These are phyloP conservation scores for Mortierella polycephala DNA, from an alignment of 371 early-diverging fungal species.

Conservation along the genomic window DNA sequence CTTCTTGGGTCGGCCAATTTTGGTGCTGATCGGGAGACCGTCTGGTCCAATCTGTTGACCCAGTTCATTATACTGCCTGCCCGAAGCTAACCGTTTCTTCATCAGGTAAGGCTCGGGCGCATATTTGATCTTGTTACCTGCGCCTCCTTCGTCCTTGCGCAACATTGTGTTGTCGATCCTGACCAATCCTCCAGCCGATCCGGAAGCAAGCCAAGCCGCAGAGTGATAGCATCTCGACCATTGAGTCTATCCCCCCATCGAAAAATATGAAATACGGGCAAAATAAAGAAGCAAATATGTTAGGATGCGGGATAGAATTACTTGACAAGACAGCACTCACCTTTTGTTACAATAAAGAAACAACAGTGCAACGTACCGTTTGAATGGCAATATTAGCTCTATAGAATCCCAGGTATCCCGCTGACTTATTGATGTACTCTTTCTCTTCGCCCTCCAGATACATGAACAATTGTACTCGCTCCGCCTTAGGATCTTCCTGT, in stretches of 20 bases:
- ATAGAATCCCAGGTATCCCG: conserved; percentile 22
- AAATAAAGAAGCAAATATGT: conserved; percentile 1
- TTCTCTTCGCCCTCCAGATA: conserved; percentile 27
- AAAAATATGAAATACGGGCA: not conserved
- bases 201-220: conserved; percentile 50
- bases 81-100: conserved; percentile 15
- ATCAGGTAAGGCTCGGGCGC: conserved; percentile 26
- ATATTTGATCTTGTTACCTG: conserved; percentile 30
- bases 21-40: conserved; percentile 10
- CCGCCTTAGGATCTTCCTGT: not conserved
- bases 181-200: conserved; percentile 38
- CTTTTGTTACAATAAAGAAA: too few species aligned
- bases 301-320: too few species aligned
- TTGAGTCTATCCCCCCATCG: conserved; percentile 22
- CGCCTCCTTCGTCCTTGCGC: conserved; percentile 21
- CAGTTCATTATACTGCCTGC: not conserved
- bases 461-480: not conserved
- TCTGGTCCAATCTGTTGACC: conserved; percentile 5
- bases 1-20: conserved; percentile 20
- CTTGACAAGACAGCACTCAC: too few species aligned
- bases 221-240: conserved; percentile 43
- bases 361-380: conserved; percentile 14
- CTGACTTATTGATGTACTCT: conserved; percentile 21
- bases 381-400: conserved; percentile 33
- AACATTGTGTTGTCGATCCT: conserved; percentile 50